A percentile compares a stretch with the other conserved stretches of the same genome.
Conservation (phyloP, 1,139 yeast genomes). For the Lodderomyces margitis region DNA sequence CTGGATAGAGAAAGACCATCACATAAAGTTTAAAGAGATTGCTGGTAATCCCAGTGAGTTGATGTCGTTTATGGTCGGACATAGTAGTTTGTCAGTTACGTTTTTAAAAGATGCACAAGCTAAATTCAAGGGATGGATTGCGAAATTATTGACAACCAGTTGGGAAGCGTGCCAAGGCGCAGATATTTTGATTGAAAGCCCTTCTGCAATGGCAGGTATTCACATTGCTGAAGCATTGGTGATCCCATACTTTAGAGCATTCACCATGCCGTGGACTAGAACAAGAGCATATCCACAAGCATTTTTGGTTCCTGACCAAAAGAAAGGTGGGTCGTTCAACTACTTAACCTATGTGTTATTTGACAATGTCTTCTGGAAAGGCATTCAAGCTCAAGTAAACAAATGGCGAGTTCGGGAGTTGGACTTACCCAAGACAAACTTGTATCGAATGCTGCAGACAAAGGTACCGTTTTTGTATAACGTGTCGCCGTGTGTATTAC, state of each 20-base stretch:
- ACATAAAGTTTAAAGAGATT: conserved; percentile 65
- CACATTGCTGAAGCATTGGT: conserved; percentile 91
- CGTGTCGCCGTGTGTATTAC: conserved; percentile 82
- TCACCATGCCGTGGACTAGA: conserved; percentile 98
- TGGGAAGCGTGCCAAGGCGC: conserved; percentile 87
- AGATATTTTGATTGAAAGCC: conserved; percentile 86
- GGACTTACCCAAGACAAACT: conserved; percentile 63
- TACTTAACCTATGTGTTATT: conserved; percentile 89
- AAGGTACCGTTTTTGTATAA: conserved; percentile 87
- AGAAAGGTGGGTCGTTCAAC: conserved; percentile 88
- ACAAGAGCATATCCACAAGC: conserved; percentile 97
- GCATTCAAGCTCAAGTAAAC: conserved; percentile 85
- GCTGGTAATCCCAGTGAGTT: conserved; percentile 94
- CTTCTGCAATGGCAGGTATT: conserved; percentile 93
- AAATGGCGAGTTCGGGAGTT: conserved; percentile 76
- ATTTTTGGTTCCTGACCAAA: conserved; percentile 89
- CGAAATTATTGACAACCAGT: conserved; percentile 62
- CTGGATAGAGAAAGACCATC: conserved; percentile 64
- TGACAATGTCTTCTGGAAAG: conserved; percentile 92
- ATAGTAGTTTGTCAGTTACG: conserved; percentile 82
- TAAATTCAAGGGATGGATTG: conserved; percentile 79
- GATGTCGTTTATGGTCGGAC: conserved; percentile 89
- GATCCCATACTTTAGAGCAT: conserved; percentile 90
- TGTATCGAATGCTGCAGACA: conserved; percentile 68
- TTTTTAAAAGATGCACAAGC: conserved; percentile 80